A percentile compares a stretch with the other conserved stretches of the same genome.
phyloP scores from a whole-genome alignment of 495 filamentous ascomycete genomes.

The Penicillium longicatenatum region DNA sequence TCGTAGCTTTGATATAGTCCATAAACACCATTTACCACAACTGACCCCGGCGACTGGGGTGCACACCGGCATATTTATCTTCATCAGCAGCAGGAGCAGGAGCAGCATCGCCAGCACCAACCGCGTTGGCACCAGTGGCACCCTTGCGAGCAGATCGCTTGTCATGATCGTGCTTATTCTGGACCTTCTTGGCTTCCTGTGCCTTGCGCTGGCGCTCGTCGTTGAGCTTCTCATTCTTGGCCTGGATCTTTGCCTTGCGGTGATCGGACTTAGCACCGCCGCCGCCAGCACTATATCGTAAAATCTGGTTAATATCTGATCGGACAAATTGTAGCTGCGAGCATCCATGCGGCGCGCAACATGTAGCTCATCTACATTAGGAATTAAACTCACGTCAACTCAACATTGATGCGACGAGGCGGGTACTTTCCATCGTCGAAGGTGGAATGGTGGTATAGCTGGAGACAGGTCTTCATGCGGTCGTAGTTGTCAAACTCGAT shows the following conservation, averaged over 20 bases:
- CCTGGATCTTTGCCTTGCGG: conserved; percentile 72
- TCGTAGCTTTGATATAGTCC: background rate
- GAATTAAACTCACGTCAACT: conserved; percentile 69
- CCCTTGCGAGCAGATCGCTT: conserved; percentile 8
- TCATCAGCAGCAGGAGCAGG: conserved; percentile 10
- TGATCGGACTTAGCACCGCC: conserved; percentile 71
- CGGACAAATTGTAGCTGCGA: background rate
- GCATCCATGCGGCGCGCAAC: background rate
- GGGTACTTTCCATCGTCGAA: conserved; percentile 71
- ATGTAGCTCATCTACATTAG: background rate
- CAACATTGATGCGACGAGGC: conserved; percentile 80
- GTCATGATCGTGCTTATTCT: conserved; percentile 39
- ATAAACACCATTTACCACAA: conserved; percentile 33
- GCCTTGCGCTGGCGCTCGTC: conserved; percentile 69
- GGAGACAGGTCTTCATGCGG: conserved; percentile 90
- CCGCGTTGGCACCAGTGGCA: conserved; percentile 28
- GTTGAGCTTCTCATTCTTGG: conserved; percentile 85
- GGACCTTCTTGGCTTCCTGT: conserved; percentile 52
- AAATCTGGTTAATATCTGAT: conserved; percentile 1
- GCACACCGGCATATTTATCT: conserved; percentile 49
- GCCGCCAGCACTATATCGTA: conserved; percentile 60
- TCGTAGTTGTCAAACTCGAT: conserved; percentile 89
- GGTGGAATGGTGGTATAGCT: conserved; percentile 80
- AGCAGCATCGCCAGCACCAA: conserved; percentile 14
- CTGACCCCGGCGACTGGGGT: conserved; percentile 59